Percentiles rank a stretch among this genome's conserved stretches.
phyloP scores from a whole-genome alignment of 2,329 filamentous ascomycete genomes.

The Cercospora sojina region DNA sequence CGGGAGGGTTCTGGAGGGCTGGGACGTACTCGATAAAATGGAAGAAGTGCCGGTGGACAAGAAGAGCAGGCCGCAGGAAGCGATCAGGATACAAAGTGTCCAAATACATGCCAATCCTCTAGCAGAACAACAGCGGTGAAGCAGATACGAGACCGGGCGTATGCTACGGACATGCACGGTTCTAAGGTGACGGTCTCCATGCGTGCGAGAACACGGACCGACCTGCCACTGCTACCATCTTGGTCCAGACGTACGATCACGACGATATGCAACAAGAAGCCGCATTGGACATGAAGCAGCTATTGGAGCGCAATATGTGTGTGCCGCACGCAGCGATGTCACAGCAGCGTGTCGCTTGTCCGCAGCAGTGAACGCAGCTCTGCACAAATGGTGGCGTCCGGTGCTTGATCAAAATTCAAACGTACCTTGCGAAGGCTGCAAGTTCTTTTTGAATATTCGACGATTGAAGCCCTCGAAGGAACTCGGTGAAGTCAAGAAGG shows the following conservation, averaged over 20 bases:
- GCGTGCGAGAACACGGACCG: neutral
- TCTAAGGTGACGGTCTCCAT: neutral
- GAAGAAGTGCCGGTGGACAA: constrained; percentile 73
- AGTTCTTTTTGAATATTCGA: neutral
- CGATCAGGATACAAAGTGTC: constrained; percentile 64
- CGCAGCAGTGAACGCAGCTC: neutral
- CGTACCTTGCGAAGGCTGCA: neutral
- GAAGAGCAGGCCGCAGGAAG: constrained; percentile 71
- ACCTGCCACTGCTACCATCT: neutral
- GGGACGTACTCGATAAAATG: constrained; percentile 66
- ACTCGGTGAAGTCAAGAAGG: neutral
- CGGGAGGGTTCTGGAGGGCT: constrained; percentile 63
- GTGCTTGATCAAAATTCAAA: neutral
- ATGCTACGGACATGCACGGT: neutral
- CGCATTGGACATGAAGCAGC: neutral
- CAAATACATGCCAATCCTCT: constrained; percentile 79
- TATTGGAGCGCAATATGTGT: neutral
- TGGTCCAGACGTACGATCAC: neutral
- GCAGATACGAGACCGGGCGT: neutral
- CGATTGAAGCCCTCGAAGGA: neutral
- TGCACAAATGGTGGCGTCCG: neutral
- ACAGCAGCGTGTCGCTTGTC: neutral
- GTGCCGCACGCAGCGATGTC: neutral
- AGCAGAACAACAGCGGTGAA: constrained; percentile 48
- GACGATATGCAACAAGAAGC: neutral